These are phyloP conservation scores for Theobroma grandiflorum DNA, from an alignment of 441 rosid species.

Conservation along the genomic window DNA sequence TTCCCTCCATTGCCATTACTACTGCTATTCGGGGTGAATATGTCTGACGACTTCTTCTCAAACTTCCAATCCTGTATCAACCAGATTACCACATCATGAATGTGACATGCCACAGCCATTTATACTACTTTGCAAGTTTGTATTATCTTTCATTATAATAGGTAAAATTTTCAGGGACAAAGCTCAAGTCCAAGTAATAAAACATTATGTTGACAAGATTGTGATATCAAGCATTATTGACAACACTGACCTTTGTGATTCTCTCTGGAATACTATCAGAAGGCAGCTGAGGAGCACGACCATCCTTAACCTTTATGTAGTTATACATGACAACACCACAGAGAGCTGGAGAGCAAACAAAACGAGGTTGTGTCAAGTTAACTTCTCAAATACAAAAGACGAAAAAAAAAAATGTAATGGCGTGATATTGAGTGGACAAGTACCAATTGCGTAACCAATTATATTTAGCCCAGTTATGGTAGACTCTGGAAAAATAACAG, in stretches of 20 bases:
- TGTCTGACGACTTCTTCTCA: conserved; percentile 95
- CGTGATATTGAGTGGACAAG: conserved; percentile 24
- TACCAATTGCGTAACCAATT: conserved; percentile 98
- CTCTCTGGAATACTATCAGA: conserved; percentile 80
- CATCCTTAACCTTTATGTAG: conserved; percentile 90
- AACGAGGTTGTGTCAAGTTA: not conserved
- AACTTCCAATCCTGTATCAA: conserved; percentile 83
- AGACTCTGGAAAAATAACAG: conserved; percentile 97
- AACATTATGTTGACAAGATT: not conserved
- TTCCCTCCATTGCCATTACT: conserved; percentile 49
- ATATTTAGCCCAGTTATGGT: conserved; percentile 93
- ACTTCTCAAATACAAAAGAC: not conserved
- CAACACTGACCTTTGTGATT: conserved; percentile 66
- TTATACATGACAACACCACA: conserved; percentile 99
- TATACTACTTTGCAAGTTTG: not conserved
- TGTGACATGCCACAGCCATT: not conserved
- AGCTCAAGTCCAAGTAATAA: not conserved
- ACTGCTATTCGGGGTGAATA: conserved; percentile 60
- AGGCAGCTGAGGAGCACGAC: conserved; percentile 74
- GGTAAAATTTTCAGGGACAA: not conserved
- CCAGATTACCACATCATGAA: conserved; percentile 4
- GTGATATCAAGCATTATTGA: not conserved
- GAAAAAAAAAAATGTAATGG: conserved; percentile 11
- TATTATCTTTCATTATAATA: not conserved
- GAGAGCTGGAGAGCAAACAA: conserved; percentile 62